Evolutionary conservation across 345 rosid genomes (phyloP).

Genomic region (Salix arbutifolia): DNA sequence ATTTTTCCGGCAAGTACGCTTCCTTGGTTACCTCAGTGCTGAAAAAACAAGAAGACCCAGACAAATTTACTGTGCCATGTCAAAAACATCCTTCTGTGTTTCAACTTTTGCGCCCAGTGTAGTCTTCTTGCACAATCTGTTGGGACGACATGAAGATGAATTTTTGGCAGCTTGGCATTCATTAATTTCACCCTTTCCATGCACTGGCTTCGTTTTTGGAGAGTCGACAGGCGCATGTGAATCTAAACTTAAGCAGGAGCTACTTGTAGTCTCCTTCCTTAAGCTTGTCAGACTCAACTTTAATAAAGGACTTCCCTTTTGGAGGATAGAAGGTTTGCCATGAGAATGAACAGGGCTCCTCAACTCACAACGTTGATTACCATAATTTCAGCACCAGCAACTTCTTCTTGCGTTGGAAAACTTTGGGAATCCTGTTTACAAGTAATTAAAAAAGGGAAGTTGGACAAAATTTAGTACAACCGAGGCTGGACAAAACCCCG

Average conservation of each 20-base stretch:
- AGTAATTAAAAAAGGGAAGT: conserved; percentile 14
- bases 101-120: conserved; percentile 28
- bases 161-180: conserved; percentile 24
- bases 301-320: conserved; percentile 23
- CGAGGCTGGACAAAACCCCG: neutral
- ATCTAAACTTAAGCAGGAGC: conserved; percentile 81
- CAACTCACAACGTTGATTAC: conserved; percentile 23
- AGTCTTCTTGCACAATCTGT: conserved; percentile 43
- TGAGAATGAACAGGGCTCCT: neutral
- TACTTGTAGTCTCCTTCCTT: conserved; percentile 40
- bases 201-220: conserved; percentile 30
- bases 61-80: conserved; percentile 41
- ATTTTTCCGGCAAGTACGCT: conserved; percentile 38
- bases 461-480: neutral
- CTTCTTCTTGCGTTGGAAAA: conserved; percentile 25
- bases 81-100: conserved; percentile 31
- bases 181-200: conserved; percentile 20
- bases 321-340: conserved; percentile 9
- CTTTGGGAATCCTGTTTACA: conserved; percentile 39
- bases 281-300: conserved; percentile 30
- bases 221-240: conserved; percentile 35
- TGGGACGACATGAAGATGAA: conserved; percentile 29
- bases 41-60: conserved; percentile 44
- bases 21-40: conserved; percentile 47
- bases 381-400: conserved; percentile 26